These are phyloP conservation scores for Colletotrichum sp. DNA, from an alignment of 2,329 filamentous ascomycete species.

Conservation along the genomic window DNA sequence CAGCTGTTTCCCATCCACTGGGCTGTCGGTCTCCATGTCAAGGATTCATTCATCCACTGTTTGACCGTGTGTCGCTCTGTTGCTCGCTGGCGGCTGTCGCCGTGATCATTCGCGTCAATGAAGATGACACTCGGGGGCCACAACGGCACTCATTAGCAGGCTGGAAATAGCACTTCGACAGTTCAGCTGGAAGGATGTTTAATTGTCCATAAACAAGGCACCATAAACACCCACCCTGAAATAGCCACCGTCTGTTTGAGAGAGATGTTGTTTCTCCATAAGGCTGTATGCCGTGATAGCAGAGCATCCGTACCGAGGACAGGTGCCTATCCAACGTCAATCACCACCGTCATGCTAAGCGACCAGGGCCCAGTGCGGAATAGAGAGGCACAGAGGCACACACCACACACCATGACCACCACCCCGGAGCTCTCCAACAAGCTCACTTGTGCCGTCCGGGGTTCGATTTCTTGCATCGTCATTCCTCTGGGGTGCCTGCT, in stretches of 20 bases:
- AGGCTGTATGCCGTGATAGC: neutral
- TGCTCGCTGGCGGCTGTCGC: neutral
- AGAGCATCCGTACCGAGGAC: neutral
- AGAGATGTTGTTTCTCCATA: constrained; percentile 4
- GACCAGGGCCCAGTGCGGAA: neutral
- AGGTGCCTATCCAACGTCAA: neutral
- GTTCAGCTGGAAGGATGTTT: neutral
- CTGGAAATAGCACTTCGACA: neutral
- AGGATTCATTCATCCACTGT: neutral
- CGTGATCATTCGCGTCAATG: neutral
- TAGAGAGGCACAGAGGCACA: neutral
- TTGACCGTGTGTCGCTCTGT: neutral
- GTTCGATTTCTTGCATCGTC: constrained; percentile 15
- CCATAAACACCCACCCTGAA: neutral
- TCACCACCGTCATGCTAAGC: constrained; percentile 10
- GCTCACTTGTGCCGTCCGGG: neutral
- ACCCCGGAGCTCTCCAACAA: neutral
- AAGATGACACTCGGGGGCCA: neutral
- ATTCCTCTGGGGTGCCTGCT: constrained; percentile 3
- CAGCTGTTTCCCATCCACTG: neutral
- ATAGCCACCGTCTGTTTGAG: neutral
- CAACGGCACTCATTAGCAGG: neutral
- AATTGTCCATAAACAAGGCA: neutral
- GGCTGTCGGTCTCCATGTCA: neutral
- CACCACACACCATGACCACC: neutral